These are phyloP conservation scores for Alternaria brassicicola DNA, from an alignment of 2,329 filamentous ascomycete genomes.

Conservation along the genomic window DNA sequence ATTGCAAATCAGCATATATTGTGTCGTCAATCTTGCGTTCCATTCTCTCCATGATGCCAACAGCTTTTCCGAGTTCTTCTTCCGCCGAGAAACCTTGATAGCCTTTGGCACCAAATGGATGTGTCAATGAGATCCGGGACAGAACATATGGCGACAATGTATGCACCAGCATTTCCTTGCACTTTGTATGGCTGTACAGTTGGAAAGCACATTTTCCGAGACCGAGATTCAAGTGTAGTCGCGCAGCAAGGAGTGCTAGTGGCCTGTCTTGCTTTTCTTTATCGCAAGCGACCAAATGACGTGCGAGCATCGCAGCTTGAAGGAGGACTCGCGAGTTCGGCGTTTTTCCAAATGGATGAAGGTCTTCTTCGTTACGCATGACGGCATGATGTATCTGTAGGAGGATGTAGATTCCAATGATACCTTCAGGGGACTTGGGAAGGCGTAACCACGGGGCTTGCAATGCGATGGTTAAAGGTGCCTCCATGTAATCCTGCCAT, in stretches of 20 bases:
- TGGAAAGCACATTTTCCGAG: conserved; percentile 39
- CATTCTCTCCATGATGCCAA: conserved; percentile 40
- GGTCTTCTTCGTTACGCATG: neutral
- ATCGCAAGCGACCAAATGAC: conserved; percentile 31
- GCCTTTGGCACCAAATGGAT: conserved; percentile 42
- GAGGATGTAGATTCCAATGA: conserved; percentile 32
- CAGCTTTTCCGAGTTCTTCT: conserved; percentile 35
- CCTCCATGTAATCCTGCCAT: neutral
- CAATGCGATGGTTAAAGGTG: neutral
- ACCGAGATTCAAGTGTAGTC: conserved; percentile 41
- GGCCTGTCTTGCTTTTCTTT: conserved; percentile 34
- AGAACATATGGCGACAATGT: conserved; percentile 40
- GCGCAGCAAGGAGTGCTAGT: conserved; percentile 41
- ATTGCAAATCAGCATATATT: conserved; percentile 33
- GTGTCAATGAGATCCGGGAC: conserved; percentile 40
- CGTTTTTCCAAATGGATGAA: conserved; percentile 3
- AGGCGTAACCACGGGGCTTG: conserved; percentile 4
- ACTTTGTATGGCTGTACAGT: conserved; percentile 32
- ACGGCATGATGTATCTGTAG: conserved; percentile 26
- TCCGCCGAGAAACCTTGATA: conserved; percentile 37
- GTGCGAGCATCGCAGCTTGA: conserved; percentile 39
- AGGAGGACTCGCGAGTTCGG: conserved; percentile 28
- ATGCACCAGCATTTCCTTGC: conserved; percentile 46
- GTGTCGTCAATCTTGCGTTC: conserved; percentile 32
- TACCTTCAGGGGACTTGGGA: conserved; percentile 23